phyloP scores from a whole-genome alignment of 2,329 filamentous ascomycete species.

The Cadophora malorum region DNA sequence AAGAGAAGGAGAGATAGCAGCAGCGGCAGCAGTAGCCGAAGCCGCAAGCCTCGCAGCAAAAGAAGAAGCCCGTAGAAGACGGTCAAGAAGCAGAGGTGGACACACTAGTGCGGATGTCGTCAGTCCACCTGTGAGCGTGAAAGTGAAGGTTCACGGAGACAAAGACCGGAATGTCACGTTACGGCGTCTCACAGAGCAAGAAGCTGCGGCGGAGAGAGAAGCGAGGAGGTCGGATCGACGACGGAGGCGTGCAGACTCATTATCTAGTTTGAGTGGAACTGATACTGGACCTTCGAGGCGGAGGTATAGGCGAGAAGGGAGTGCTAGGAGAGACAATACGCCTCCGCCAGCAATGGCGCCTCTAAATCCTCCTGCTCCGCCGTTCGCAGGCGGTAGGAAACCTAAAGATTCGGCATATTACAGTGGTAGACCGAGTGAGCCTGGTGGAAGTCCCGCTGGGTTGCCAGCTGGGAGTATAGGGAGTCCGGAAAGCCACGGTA shows the following conservation, averaged over 20 bases:
- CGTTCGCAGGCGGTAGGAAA: slow-evolving; percentile 59
- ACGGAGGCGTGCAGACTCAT: slow-evolving; percentile 55
- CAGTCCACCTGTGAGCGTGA: slow-evolving; percentile 61
- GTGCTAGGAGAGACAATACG: slow-evolving; percentile 42
- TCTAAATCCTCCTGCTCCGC: slow-evolving; percentile 61
- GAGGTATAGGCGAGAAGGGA: slow-evolving; percentile 63
- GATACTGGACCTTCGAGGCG: slow-evolving; percentile 55
- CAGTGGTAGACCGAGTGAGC: slow-evolving; percentile 53
- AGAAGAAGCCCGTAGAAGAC: slow-evolving; percentile 49
- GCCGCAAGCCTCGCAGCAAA: slow-evolving; percentile 56
- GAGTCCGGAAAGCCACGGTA: slow-evolving; percentile 43
- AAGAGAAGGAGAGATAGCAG: slow-evolving; percentile 52
- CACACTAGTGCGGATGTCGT: slow-evolving; percentile 45
- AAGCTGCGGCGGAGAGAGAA: slow-evolving; percentile 53
- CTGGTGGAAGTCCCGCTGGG: slow-evolving; percentile 30
- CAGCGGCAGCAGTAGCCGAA: slow-evolving; percentile 53
- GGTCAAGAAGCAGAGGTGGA: slow-evolving; percentile 35
- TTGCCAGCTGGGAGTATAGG: slow-evolving; percentile 34
- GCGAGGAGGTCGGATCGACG: slow-evolving; percentile 46
- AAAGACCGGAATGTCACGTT: slow-evolving; percentile 66
- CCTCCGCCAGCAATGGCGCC: slow-evolving; percentile 47
- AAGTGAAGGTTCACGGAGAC: slow-evolving; percentile 66
- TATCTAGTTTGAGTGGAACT: slow-evolving; percentile 63
- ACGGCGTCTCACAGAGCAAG: slow-evolving; percentile 65
- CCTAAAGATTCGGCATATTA: slow-evolving; percentile 69